Evolutionary conservation across 2,329 filamentous ascomycete genomes (phyloP).

Genomic region (Scedosporium boydii): DNA sequence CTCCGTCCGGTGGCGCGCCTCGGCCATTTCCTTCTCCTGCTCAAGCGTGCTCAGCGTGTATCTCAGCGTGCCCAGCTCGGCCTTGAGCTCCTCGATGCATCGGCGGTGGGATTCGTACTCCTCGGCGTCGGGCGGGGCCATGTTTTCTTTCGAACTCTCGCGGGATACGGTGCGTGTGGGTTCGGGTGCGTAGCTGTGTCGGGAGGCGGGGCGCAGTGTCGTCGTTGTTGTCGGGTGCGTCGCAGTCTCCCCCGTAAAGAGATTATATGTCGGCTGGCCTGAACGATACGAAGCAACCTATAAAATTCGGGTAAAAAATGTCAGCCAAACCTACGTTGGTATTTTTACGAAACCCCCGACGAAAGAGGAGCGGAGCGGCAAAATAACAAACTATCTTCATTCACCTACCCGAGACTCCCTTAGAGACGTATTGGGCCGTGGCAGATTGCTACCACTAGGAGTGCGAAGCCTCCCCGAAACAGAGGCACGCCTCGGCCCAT

Average conservation of each 20-base stretch:
- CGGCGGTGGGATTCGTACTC: conserved; percentile 48
- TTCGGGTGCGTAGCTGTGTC: conserved; percentile 26
- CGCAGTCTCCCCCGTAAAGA: conserved; percentile 44
- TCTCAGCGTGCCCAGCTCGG: conserved; percentile 76
- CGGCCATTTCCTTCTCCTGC: conserved; percentile 74
- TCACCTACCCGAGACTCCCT: conserved; percentile 29
- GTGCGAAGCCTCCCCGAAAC: conserved; percentile 22
- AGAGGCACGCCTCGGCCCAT: conserved; percentile 20
- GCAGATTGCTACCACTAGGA: conserved; percentile 18
- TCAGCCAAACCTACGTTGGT: background rate
- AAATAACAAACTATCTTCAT: conserved; percentile 7
- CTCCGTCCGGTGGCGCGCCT: conserved; percentile 73
- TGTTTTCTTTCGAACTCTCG: conserved; percentile 51
- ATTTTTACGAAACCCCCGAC: background rate
- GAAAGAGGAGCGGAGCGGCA: background rate
- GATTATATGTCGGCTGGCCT: conserved; percentile 48
- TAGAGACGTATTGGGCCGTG: conserved; percentile 24
- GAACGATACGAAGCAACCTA: conserved; percentile 37
- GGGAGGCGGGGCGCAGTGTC: conserved; percentile 25
- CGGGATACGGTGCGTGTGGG: conserved; percentile 38
- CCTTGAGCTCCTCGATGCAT: conserved; percentile 69
- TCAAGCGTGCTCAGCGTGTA: conserved; percentile 83
- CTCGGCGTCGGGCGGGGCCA: conserved; percentile 48
- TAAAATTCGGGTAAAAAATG: background rate
- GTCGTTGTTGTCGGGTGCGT: conserved; percentile 10